Conservation (phyloP, 148 eudicot species). For the Silene latifolia region DNA sequence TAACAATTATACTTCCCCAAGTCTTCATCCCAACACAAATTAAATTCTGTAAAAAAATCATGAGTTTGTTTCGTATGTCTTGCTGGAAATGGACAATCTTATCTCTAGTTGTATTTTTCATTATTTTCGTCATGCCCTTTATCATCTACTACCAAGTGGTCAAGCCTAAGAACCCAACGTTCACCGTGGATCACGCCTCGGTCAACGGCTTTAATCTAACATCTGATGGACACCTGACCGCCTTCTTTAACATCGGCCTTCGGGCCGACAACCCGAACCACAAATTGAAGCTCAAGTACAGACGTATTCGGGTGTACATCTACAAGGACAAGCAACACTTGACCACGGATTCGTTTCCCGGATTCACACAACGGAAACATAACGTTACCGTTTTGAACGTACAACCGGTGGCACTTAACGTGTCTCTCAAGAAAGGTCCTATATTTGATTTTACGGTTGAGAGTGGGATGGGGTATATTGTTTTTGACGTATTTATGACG, state of each 20-base stretch:
- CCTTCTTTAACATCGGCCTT: constrained; percentile 21
- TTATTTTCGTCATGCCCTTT: constrained; percentile 5
- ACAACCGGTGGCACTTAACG: neutral
- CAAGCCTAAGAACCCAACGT: constrained; percentile 21
- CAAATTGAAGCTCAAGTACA: constrained; percentile 20
- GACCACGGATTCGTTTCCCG: constrained; percentile 10
- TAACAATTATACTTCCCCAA: no score
- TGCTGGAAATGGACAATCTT: constrained; percentile 1
- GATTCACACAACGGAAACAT: constrained; percentile 6
- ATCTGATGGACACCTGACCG: constrained; percentile 25
- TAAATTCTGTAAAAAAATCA: neutral
- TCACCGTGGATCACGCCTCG: constrained; percentile 21
- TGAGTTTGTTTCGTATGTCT: neutral
- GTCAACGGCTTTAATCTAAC: constrained; percentile 30
- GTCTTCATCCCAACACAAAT: no score
- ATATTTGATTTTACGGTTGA: constrained; percentile 9
- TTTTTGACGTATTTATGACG: constrained; percentile 22
- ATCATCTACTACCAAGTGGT: constrained; percentile 13
- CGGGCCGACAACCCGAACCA: constrained; percentile 25
- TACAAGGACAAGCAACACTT: constrained; percentile 19
- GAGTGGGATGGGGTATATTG: constrained; percentile 15
- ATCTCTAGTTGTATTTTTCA: neutral
- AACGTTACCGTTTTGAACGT: constrained; percentile 8
- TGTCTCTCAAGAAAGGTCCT: constrained; percentile 11
- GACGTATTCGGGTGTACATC: neutral